These are phyloP conservation scores for Medicago arabica DNA, from an alignment of 306 rosid genomes.

Conservation along the genomic window DNA sequence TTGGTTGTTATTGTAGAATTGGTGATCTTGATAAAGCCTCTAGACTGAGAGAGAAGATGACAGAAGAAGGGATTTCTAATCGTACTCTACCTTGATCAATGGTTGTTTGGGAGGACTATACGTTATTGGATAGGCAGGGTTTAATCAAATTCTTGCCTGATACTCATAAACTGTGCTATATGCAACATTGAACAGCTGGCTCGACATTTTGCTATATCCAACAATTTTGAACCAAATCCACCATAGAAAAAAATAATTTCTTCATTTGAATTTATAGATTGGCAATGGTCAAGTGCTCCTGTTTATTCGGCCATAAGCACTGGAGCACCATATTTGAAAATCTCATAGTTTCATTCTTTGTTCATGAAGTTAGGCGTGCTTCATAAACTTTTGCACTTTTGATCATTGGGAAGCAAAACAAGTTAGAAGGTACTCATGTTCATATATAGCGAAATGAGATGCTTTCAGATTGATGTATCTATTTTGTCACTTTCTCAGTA, in stretches of 20 bases:
- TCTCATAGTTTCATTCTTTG: constrained; percentile 4
- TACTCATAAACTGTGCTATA: constrained; percentile 27
- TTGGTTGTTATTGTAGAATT: constrained; percentile 58
- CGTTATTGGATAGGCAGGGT: constrained; percentile 45
- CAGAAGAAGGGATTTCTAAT: constrained; percentile 60
- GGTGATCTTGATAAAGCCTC: constrained; percentile 74
- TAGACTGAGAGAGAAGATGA: constrained; percentile 69
- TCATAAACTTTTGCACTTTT: constrained; percentile 23
- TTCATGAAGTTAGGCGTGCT: constrained; percentile 22
- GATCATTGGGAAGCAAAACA: constrained; percentile 15
- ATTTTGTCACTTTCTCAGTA: background rate
- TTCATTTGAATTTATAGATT: background rate
- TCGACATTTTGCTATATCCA: constrained; percentile 19
- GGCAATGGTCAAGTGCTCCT: constrained; percentile 9
- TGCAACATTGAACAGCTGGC: constrained; percentile 30
- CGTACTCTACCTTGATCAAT: constrained; percentile 51
- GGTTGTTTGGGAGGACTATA: constrained; percentile 42
- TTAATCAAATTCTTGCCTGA: constrained; percentile 37
- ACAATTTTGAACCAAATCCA: constrained; percentile 4
- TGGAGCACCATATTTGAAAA: constrained; percentile 23
- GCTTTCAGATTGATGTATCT: constrained; percentile 21
- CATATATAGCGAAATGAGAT: constrained; percentile 5
- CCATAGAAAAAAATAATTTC: background rate
- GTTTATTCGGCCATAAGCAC: constrained; percentile 30
- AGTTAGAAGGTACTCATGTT: constrained; percentile 31